Evolutionary conservation across 163 green algal species (phyloP), one percentile per base, ranked within the genome.

Genomic region (Scenedesmus sp.): DNA sequence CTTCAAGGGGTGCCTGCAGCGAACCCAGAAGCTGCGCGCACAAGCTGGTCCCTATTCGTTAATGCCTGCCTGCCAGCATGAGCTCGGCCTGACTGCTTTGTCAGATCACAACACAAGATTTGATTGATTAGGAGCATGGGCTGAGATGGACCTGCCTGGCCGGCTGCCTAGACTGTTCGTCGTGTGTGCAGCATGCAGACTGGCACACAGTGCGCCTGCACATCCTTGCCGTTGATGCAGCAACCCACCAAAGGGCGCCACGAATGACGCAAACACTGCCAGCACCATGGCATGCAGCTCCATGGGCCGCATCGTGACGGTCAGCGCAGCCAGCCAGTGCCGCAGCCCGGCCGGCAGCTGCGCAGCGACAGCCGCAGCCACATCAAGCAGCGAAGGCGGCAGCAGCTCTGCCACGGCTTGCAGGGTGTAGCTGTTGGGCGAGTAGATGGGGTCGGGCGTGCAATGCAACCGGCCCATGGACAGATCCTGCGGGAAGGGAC

Each of bases 231-330:
- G 1, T 22, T n/a, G 56, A n/a, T 4, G 22, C 0, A n/a, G n/a
- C 20, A 20, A 56, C 93, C 82, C 93, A 96, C 98, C 98, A 94
- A 99, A 99, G 15, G 98, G 98, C 37, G 98, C 98, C 81, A 99
- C 98, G 78, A 98, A 91, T n/a, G 97, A 99, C 1, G 98, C 98
- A 93, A 99, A 99, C 16, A 96, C 81, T 0, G 97, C 96, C 81
- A 99, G 92, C 16, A 97, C 93, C 43, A 98, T 91, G 33, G 94
- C 96, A 91, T 99, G 97, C 49, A 97, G 49, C 93, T 98, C 95
- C 20, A 96, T 88, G 7, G 91, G 93, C 20, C 51, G 49, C 44
- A 79, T 46, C 18, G 35, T 49, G 0, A 92, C 40, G 22, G 65
- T 42, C 20, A 81, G 44, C 30, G 22, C 89, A 30, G 44, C 33